phyloP scores from a whole-genome alignment of 139 green algal species.

The Tetradesmus lagerheimii region DNA sequence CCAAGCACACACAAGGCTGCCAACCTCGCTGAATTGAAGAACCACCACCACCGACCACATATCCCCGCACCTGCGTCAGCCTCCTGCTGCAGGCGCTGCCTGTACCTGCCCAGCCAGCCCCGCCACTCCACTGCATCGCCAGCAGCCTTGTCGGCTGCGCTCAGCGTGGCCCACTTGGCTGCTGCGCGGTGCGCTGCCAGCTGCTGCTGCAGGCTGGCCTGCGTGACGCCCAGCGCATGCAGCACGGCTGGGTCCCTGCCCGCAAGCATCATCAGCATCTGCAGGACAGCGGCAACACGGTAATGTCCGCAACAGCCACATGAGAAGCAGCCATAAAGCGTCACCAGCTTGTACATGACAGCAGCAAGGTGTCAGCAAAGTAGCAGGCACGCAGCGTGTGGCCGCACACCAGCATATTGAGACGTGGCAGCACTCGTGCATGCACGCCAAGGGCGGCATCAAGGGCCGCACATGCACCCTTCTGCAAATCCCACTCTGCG shows the following conservation, averaged over 20 bases:
- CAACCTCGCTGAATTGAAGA: too few relatives aligned
- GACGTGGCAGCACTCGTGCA: too few relatives aligned
- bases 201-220: constrained; percentile 55
- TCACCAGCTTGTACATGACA: too few relatives aligned
- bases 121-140: constrained; percentile 52
- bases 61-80: constrained; percentile 11
- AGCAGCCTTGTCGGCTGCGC: constrained; percentile 45
- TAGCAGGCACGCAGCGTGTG: too few relatives aligned
- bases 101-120: constrained; percentile 64
- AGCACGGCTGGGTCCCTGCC: constrained; percentile 58
- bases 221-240: constrained; percentile 57
- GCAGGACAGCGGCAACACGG: background rate
- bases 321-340: background rate
- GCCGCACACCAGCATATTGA: too few relatives aligned
- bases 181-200: constrained; percentile 28
- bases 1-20: too few relatives aligned
- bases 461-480: too few relatives aligned
- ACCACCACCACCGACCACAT: background rate
- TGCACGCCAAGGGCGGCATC: too few relatives aligned
- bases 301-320: background rate
- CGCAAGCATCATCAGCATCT: constrained; percentile 64
- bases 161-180: constrained; percentile 11
- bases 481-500: too few relatives aligned
- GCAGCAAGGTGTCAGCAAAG: too few relatives aligned
- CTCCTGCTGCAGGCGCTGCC: constrained; percentile 52